phyloP scores from a whole-genome alignment of 129 eudicot species.

The Rutidosis leptorrhynchoides region DNA sequence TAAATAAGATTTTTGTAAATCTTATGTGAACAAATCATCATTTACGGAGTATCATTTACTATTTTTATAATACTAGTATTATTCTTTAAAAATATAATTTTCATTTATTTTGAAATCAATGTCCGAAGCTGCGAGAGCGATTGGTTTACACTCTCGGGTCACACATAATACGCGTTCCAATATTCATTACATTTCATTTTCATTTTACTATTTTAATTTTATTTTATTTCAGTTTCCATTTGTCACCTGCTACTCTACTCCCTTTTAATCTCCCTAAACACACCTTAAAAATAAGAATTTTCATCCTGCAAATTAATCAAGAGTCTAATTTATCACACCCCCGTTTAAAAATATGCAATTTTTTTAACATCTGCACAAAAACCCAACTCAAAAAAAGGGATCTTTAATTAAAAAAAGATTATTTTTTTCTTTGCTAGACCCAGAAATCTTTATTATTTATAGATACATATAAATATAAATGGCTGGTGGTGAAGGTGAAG shows the following conservation, averaged over 20 bases:
- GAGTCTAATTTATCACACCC: too few species aligned
- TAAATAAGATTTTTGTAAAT: background rate
- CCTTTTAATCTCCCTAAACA: background rate
- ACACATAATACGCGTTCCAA: slow-evolving; percentile 22
- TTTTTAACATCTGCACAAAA: background rate
- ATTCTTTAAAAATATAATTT: too few species aligned
- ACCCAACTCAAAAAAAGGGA: background rate
- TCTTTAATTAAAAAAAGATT: slow-evolving; percentile 2
- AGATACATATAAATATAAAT: slow-evolving; percentile 6
- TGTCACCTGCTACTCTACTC: slow-evolving; percentile 4
- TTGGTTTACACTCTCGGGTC: background rate
- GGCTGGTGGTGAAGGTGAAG: slow-evolving; percentile 61
- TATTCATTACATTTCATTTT: too few species aligned
- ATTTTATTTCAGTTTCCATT: slow-evolving; percentile 11
- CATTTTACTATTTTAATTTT: too few species aligned
- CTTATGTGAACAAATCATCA: too few species aligned
- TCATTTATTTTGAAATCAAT: background rate
- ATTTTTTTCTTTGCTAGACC: background rate
- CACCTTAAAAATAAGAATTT: too few species aligned
- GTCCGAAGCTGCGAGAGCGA: slow-evolving; percentile 17
- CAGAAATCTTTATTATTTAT: background rate
- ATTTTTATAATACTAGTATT: too few species aligned
- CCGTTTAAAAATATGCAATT: background rate
- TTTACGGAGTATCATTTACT: too few species aligned
- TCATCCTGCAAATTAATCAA: too few species aligned